phyloP scores from a whole-genome alignment of 306 rosid species.

The Geum urbanum region DNA sequence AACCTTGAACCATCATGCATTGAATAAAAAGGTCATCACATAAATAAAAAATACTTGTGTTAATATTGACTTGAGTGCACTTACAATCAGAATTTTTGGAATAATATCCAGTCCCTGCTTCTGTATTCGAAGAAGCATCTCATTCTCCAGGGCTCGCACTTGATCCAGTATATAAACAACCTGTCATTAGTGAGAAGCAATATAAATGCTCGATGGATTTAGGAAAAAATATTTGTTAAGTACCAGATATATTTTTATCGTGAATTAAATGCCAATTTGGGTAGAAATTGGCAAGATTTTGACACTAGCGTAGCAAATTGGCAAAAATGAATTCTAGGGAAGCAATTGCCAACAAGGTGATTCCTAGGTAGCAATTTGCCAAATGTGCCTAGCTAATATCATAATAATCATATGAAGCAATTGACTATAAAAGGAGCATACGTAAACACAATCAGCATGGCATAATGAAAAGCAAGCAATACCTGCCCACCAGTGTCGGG shows the following conservation, averaged over 20 bases:
- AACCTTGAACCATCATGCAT: conserved; percentile 36
- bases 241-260: neutral
- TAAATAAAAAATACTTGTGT: neutral
- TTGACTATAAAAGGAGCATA: neutral
- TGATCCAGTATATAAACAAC: conserved; percentile 93
- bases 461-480: conserved; percentile 15
- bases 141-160: conserved; percentile 94
- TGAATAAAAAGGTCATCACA: neutral
- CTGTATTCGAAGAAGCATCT: conserved; percentile 76
- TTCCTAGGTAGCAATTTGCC: too few species aligned
- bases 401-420: neutral
- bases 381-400: too few species aligned
- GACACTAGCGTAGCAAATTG: too few species aligned
- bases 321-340: too few species aligned
- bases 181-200: conserved; percentile 29
- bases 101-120: conserved; percentile 70
- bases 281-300: too few species aligned
- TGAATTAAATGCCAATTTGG: too few species aligned
- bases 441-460: neutral
- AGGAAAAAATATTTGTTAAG: neutral
- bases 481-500: conserved; percentile 99
- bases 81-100: conserved; percentile 81
- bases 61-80: conserved; percentile 23
- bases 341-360: too few species aligned
- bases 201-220: neutral